These are phyloP conservation scores for Boletus sp. DNA, from an alignment of 768 basidiomycete genomes.

Conservation along the genomic window DNA sequence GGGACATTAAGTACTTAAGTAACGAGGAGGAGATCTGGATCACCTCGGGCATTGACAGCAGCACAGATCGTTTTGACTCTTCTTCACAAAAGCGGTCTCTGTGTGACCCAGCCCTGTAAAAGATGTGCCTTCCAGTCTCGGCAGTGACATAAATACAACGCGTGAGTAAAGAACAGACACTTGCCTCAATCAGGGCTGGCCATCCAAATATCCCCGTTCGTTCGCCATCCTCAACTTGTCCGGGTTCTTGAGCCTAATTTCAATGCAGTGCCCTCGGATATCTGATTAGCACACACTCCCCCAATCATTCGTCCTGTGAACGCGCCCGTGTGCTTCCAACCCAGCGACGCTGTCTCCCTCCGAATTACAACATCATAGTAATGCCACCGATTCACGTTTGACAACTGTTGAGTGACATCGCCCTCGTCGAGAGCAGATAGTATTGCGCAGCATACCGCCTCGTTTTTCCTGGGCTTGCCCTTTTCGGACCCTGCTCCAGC, in stretches of 20 bases:
- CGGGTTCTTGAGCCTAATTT: slow-evolving; percentile 36
- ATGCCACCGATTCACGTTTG: slow-evolving; percentile 9
- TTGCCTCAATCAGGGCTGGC: slow-evolving; percentile 26
- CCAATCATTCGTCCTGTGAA: slow-evolving; percentile 28
- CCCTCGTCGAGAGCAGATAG: slow-evolving; percentile 1
- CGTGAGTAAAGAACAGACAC: slow-evolving; percentile 32
- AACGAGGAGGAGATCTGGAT: slow-evolving; percentile 44
- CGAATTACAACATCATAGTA: slow-evolving; percentile 9
- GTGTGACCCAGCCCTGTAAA: slow-evolving; percentile 34
- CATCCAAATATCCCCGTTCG: slow-evolving; percentile 23
- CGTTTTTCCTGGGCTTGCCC: background rate
- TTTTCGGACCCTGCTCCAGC: slow-evolving; percentile 7
- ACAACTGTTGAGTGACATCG: background rate
- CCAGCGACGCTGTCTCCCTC: slow-evolving; percentile 21
- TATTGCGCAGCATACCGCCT: slow-evolving; percentile 8
- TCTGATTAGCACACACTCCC: slow-evolving; percentile 30
- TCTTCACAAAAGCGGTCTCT: slow-evolving; percentile 35
- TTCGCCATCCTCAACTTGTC: slow-evolving; percentile 5
- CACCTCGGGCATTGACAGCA: slow-evolving; percentile 38
- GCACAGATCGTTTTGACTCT: slow-evolving; percentile 29
- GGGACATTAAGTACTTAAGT: slow-evolving; percentile 58
- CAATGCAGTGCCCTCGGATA: slow-evolving; percentile 38
- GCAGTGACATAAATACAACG: slow-evolving; percentile 36
- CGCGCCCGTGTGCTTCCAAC: slow-evolving; percentile 19
- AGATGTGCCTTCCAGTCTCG: slow-evolving; percentile 34